A percentile compares a stretch with the other conserved stretches of the same genome.
Evolutionary conservation across 805 yeast genomes (phyloP).

Genomic region (Maudiozyma pseudohumilis): DNA sequence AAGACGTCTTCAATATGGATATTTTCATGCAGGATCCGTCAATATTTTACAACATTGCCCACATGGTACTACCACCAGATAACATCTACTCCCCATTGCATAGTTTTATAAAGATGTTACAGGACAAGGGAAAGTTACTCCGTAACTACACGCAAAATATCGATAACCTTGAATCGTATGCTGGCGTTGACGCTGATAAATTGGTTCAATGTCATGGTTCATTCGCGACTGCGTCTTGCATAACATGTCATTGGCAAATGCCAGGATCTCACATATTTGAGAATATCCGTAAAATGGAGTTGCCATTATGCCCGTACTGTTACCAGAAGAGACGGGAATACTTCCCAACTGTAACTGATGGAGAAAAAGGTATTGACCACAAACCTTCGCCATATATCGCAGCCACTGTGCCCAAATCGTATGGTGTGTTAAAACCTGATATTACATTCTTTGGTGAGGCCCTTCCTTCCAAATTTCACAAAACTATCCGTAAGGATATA

Average conservation of each 20-base stretch:
- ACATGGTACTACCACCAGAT: conserved; percentile 71
- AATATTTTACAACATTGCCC: conserved; percentile 79
- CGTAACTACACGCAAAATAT: conserved; percentile 88
- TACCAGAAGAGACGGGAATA: conserved; percentile 32
- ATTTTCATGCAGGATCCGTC: conserved; percentile 68
- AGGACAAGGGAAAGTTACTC: conserved; percentile 65
- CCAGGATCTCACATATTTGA: conserved; percentile 57
- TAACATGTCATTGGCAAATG: conserved; percentile 58
- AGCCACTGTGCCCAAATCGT: conserved; percentile 35
- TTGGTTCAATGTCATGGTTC: conserved; percentile 89
- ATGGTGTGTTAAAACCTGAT: conserved; percentile 85
- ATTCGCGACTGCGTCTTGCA: conserved; percentile 78
- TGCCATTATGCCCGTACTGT: conserved; percentile 71
- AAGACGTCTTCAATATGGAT: conserved; percentile 71
- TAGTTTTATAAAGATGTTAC: conserved; percentile 61
- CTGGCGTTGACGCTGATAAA: conserved; percentile 57
- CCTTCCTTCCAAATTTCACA: conserved; percentile 61
- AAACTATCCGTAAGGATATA: conserved; percentile 48
- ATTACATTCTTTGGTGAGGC: conserved; percentile 87
- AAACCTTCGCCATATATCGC: conserved; percentile 8
- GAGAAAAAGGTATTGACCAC: conserved; percentile 2
- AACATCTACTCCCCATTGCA: conserved; percentile 65
- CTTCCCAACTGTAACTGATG: conserved; percentile 14
- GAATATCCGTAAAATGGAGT: conserved; percentile 45
- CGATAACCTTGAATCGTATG: conserved; percentile 76